Percentiles rank a stretch among this genome's conserved stretches.
Conservation (phyloP, 192 early-diverging fungal genomes). For the Umbelopsis ramanniana region DNA sequence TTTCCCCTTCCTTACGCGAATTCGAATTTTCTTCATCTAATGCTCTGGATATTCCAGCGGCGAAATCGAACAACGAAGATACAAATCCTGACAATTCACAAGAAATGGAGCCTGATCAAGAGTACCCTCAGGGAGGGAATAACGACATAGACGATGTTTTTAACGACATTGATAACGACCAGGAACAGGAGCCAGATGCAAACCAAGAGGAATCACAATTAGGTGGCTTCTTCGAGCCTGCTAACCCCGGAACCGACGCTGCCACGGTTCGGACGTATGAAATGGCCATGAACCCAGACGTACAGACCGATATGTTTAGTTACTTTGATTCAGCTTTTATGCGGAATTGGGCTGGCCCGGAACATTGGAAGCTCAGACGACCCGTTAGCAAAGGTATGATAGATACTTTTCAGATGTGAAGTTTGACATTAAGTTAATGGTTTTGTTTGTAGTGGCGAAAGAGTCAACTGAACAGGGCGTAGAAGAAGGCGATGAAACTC, state of each 20-base stretch:
- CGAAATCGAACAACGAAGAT: constrained; percentile 16
- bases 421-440: not conserved
- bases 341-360: constrained; percentile 92
- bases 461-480: constrained; percentile 12
- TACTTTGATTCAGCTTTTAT: constrained; percentile 88
- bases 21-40: constrained; percentile 3
- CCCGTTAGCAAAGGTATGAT: constrained; percentile 40
- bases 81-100: not conserved
- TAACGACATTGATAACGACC: constrained; percentile 28
- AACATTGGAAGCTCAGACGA: constrained; percentile 80
- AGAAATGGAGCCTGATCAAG: constrained; percentile 16
- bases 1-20: constrained; percentile 12
- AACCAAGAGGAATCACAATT: constrained; percentile 24
- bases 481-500: constrained; percentile 26
- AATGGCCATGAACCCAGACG: constrained; percentile 47
- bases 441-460: not conserved
- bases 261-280: constrained; percentile 60
- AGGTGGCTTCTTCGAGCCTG: constrained; percentile 3
- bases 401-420: not conserved
- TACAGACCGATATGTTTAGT: constrained; percentile 70
- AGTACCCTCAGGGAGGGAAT: not conserved
- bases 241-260: constrained; percentile 25
- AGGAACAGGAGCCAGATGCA: constrained; percentile 30
- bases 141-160: constrained; percentile 4
- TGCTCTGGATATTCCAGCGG: constrained; percentile 9